phyloP scores from a whole-genome alignment of 1,284 basidiomycete genomes.

The Gastroboletus turbinatus region DNA sequence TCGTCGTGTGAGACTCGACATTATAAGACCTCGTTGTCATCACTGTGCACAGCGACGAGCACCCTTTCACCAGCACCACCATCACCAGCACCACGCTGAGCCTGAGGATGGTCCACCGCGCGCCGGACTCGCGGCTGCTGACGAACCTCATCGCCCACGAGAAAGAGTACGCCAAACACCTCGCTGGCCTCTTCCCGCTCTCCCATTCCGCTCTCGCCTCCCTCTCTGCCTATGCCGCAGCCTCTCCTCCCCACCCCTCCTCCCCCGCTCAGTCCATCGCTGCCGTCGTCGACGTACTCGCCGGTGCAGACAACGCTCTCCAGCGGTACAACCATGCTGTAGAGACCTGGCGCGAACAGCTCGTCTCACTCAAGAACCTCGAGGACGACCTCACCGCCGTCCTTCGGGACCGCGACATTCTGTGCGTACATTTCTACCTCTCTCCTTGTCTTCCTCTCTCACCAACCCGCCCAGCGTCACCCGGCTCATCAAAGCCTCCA shows the following conservation, averaged over 20 bases:
- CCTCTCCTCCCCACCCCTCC: conserved; percentile 46
- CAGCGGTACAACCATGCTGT: conserved; percentile 56
- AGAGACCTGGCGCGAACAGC: conserved; percentile 62
- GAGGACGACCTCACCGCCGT: conserved; percentile 72
- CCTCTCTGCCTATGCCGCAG: conserved; percentile 70
- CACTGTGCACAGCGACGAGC: not conserved
- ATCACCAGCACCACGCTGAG: not conserved
- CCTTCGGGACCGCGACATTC: conserved; percentile 71
- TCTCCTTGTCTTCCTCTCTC: not conserved
- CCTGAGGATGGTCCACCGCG: conserved; percentile 64
- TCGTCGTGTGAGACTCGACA: not conserved
- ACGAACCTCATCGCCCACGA: conserved; percentile 65
- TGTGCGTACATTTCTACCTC: conserved; percentile 47
- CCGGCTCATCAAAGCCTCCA: conserved; percentile 74
- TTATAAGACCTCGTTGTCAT: not conserved
- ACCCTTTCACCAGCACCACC: not conserved
- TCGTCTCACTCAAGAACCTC: conserved; percentile 46
- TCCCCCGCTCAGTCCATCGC: conserved; percentile 53
- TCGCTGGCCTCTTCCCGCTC: conserved; percentile 52
- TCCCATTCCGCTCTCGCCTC: conserved; percentile 64
- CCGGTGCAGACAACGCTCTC: conserved; percentile 66
- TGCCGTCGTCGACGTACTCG: conserved; percentile 56
- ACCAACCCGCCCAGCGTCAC: conserved; percentile 50
- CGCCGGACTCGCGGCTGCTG: conserved; percentile 68
- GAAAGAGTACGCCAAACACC: conserved; percentile 66